phyloP scores from a whole-genome alignment of 2,329 filamentous ascomycete species.

The Penicillium vulpinum region DNA sequence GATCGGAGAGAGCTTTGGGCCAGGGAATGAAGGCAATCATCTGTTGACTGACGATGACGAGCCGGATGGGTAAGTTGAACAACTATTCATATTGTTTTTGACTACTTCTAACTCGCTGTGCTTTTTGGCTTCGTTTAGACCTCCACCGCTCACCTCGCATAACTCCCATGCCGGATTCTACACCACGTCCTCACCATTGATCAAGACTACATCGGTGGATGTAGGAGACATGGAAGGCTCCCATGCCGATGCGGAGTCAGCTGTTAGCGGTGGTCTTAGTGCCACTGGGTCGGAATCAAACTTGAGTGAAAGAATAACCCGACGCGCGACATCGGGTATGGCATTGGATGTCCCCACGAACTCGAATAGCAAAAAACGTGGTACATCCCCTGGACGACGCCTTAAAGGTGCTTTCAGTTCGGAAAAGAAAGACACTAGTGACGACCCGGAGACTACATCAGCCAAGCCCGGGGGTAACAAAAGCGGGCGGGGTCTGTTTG shows the following conservation, averaged over 20 bases:
- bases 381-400: conserved; percentile 69
- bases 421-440: conserved; percentile 54
- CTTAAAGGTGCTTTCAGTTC: conserved; percentile 69
- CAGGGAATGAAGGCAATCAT: conserved; percentile 27
- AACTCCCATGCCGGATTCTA: conserved; percentile 68
- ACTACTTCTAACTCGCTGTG: not conserved
- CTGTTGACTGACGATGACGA: conserved; percentile 41
- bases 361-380: conserved; percentile 52
- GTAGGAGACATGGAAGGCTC: conserved; percentile 37
- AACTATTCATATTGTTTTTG: not conserved
- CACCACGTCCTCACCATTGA: conserved; percentile 67
- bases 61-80: conserved; percentile 40
- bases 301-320: conserved; percentile 38
- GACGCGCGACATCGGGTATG: conserved; percentile 29
- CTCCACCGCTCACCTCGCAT: conserved; percentile 56
- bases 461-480: conserved; percentile 45
- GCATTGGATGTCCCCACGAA: conserved; percentile 37
- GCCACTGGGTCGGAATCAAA: conserved; percentile 44
- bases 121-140: conserved; percentile 27
- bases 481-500: conserved; percentile 41
- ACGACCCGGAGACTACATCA: conserved; percentile 50
- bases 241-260: conserved; percentile 28
- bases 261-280: conserved; percentile 31
- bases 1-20: conserved; percentile 23
- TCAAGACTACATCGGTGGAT: conserved; percentile 57